Evolutionary conservation across 1,284 basidiomycete genomes (phyloP), one percentile per base, ranked within the genome.

Genomic region (Irpex lacteus): DNA sequence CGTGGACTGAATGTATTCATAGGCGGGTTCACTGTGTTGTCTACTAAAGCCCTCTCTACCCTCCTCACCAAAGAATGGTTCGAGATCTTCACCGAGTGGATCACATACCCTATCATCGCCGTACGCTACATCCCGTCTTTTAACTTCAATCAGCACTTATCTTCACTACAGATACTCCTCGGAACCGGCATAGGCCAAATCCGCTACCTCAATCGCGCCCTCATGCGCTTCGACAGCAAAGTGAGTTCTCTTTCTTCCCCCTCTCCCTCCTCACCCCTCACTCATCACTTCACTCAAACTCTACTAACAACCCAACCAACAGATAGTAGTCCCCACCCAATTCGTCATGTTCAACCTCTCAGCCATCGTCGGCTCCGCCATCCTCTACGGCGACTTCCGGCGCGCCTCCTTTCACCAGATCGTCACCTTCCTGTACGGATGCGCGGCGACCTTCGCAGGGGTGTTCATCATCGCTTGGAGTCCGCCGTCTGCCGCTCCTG

Each of bases 21-120:
- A 90, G 95, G 95, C 32, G 96, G 95, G 4, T 98, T 96, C 75
- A 98, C 96, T 0, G 96, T 98, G 0, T 81, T 99, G 2, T 89
- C 94, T 0, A 98, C 97, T 1, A 98, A 99, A 73, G 96, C 93
- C 0, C 78, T 98, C 47, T 96, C 95, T 11, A 94, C 92, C 0
- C 80, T 99, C 37, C 77, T 98, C 47, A 92, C 91, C 15, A 80
- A 87, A 67, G 81, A 91, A 73, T 92, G 92, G 81, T 78, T 91
- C 26, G 81, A 86, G 26, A 88, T 93, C 66, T 91, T 94, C 74
- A 81, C 82, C 5, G 82, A 88, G 64, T 89, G 90, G 83, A 89
- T 95, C 63, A 91, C 90, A 7, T 96, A 95, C 77, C 88, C 89
- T 44, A 77, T 91, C 36, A 75, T 94, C 55, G 76, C 79, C 8